Conservation (phyloP, 2,329 filamentous ascomycete genomes). For the Aureobasidium sp. region DNA sequence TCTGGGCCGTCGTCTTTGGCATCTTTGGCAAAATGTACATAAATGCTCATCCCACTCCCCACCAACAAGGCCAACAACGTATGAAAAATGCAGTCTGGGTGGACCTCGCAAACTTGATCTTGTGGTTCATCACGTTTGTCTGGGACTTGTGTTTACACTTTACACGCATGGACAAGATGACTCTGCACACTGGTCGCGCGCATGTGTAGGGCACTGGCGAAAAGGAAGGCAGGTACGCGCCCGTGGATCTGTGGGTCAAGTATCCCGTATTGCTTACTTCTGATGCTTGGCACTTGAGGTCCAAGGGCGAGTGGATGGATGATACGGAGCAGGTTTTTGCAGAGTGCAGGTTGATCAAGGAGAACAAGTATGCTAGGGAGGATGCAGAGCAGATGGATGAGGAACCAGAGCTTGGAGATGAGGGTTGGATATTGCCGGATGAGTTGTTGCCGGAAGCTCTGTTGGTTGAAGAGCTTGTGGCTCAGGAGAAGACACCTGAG, state of each 20-base stretch:
- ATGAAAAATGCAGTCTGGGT: conserved; percentile 85
- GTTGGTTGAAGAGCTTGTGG: neutral
- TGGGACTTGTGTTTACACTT: conserved; percentile 55
- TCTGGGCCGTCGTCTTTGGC: conserved; percentile 78
- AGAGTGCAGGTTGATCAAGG: neutral
- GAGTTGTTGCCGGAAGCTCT: neutral
- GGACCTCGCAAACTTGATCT: conserved; percentile 52
- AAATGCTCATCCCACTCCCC: conserved; percentile 49
- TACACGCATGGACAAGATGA: conserved; percentile 46
- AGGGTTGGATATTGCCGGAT: neutral
- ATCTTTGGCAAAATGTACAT: conserved; percentile 80
- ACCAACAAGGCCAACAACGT: conserved; percentile 53
- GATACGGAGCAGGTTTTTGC: neutral
- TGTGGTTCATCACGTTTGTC: conserved; percentile 64
- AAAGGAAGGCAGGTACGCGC: neutral
- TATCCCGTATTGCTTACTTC: neutral
- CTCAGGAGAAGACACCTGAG: neutral
- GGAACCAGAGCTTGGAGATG: neutral
- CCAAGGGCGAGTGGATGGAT: neutral
- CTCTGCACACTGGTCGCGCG: conserved; percentile 40
- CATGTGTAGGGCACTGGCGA: neutral
- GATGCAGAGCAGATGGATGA: neutral
- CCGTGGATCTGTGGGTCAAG: neutral
- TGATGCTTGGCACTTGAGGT: conserved; percentile 1
- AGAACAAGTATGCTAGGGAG: neutral